Percentiles rank a stretch among this genome's conserved stretches.
These are phyloP conservation scores for Fusarium musae DNA, from an alignment of 2,329 filamentous ascomycete genomes.

Conservation along the genomic window DNA sequence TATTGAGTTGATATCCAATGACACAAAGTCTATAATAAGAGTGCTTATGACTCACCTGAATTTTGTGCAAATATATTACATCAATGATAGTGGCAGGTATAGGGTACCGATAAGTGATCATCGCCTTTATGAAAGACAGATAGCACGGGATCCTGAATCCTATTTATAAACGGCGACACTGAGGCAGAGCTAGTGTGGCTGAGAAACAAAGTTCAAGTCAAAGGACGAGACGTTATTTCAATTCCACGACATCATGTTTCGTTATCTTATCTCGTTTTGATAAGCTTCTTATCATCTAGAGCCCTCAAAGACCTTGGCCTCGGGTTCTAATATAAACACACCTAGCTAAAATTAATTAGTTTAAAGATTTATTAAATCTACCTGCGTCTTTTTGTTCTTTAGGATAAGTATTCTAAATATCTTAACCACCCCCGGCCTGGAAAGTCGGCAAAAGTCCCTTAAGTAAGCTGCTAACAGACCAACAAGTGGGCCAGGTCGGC, in stretches of 20 bases:
- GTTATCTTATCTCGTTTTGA: neutral
- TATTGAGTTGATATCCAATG: too few relatives aligned
- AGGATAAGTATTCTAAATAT: fast-evolving
- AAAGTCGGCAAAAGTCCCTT: neutral
- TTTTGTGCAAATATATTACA: too few relatives aligned
- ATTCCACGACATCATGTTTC: neutral
- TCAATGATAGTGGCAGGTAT: neutral
- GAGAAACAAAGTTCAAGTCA: neutral
- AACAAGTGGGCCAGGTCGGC: neutral
- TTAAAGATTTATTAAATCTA: fast-evolving
- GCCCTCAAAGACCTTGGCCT: neutral
- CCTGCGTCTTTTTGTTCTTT: fast-evolving
- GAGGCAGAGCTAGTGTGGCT: neutral
- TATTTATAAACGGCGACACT: fast-evolving
- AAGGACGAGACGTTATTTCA: too few relatives aligned
- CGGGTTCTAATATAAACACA: fast-evolving
- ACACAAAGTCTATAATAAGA: too few relatives aligned
- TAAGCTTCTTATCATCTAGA: neutral
- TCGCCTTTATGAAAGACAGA: fast-evolving
- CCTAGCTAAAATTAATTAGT: fast-evolving
- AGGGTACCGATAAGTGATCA: neutral
- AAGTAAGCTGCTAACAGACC: neutral
- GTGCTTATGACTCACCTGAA: too few relatives aligned
- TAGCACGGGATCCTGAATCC: fast-evolving
- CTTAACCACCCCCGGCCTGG: neutral